These are phyloP conservation scores for Gracilariopsis chorda DNA, from an alignment of 23 red algal genomes.

Conservation along the genomic window DNA sequence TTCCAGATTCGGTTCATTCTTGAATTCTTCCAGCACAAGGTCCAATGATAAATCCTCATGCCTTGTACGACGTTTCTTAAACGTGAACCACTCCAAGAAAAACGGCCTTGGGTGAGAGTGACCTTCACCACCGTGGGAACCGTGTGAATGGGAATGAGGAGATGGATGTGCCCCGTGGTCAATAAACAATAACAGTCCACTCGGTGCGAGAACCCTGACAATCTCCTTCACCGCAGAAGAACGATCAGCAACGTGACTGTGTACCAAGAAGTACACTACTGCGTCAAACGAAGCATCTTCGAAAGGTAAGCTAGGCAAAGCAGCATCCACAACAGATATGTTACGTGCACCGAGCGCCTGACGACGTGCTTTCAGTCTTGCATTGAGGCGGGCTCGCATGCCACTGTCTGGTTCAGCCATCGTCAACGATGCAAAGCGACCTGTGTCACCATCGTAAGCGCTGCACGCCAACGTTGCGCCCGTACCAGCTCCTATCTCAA, in stretches of 20 bases:
- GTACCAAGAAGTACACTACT: slow-evolving; percentile 46
- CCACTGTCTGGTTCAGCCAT: slow-evolving; percentile 40
- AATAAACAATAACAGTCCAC: slow-evolving; percentile 37
- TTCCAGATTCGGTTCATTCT: not conserved
- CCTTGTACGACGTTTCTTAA: not conserved
- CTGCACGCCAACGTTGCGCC: slow-evolving; percentile 25
- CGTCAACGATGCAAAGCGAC: slow-evolving; percentile 15
- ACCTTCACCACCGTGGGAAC: not conserved
- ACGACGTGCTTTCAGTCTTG: not conserved
- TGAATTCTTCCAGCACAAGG: slow-evolving; percentile 18
- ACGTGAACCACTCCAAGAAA: slow-evolving; percentile 29
- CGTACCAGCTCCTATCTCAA: slow-evolving; percentile 47
- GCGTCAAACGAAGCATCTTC: slow-evolving; percentile 40
- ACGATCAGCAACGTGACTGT: slow-evolving; percentile 23
- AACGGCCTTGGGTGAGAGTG: not conserved
- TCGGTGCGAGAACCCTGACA: slow-evolving; percentile 20
- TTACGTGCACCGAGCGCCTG: not conserved
- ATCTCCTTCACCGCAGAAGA: slow-evolving; percentile 14
- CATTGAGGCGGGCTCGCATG: slow-evolving; percentile 33
- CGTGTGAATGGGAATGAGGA: not conserved
- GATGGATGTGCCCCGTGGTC: slow-evolving; percentile 24
- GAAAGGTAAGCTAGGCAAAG: slow-evolving; percentile 21
- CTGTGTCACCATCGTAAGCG: not conserved
- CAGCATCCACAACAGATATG: slow-evolving; percentile 8
- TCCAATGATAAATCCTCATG: slow-evolving; percentile 3